Evolutionary conservation across 2,329 filamentous ascomycete genomes (phyloP).

Genomic region (Penicillium aurantiogriseum): DNA sequence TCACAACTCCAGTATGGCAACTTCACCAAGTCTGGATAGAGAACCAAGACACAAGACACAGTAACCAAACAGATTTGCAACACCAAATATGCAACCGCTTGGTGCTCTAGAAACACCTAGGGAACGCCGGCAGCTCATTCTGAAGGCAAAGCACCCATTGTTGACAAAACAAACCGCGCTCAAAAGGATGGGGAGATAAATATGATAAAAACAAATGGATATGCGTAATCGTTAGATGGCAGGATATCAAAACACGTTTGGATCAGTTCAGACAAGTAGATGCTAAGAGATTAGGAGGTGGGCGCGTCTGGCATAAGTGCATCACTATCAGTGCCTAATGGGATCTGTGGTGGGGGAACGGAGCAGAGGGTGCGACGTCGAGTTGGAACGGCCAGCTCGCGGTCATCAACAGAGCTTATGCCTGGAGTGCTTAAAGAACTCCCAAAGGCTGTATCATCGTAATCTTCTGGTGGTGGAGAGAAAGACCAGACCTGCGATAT

Average conservation of each 20-base stretch:
- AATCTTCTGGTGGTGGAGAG: constrained; percentile 63
- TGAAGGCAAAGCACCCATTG: constrained; percentile 11
- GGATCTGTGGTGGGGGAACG: constrained; percentile 31
- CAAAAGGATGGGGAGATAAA: constrained; percentile 10
- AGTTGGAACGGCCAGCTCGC: constrained; percentile 11
- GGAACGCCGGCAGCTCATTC: constrained; percentile 15
- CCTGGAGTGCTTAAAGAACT: constrained; percentile 37
- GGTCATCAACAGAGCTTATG: constrained; percentile 22
- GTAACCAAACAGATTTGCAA: constrained; percentile 12
- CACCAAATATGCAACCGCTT: constrained; percentile 25
- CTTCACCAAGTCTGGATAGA: not conserved
- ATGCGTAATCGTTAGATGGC: constrained; percentile 23
- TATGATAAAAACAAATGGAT: constrained; percentile 15
- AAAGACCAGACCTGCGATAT: constrained; percentile 81
- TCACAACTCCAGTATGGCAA: constrained; percentile 1
- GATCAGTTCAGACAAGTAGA: constrained; percentile 11
- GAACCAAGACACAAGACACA: not conserved
- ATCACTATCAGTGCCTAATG: constrained; percentile 30
- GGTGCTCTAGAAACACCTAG: constrained; percentile 13
- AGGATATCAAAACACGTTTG: constrained; percentile 5
- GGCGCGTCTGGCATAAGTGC: constrained; percentile 38
- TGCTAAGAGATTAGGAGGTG: constrained; percentile 18
- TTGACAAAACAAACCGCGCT: constrained; percentile 11
- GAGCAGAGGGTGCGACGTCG: constrained; percentile 31
- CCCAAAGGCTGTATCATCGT: constrained; percentile 30